Evolutionary conservation across 208 protist species (phyloP).

Genomic region (Phytomonas francai): DNA sequence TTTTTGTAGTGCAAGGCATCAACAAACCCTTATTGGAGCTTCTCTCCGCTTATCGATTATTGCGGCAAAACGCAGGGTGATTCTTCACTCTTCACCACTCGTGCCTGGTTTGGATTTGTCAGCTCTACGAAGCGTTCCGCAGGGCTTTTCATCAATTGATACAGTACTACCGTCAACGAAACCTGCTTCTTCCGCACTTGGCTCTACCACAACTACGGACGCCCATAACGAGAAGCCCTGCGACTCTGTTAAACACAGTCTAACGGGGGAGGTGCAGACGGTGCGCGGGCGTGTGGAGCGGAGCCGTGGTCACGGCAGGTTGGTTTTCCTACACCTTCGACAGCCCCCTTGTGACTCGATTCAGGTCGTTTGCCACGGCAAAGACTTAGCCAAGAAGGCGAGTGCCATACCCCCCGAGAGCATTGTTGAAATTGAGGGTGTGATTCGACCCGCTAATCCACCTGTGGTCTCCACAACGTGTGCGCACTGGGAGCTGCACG

Average conservation of each 20-base stretch:
- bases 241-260: background rate
- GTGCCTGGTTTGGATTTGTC: too few species aligned
- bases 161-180: too few species aligned
- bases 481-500: slow-evolving; percentile 49
- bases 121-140: too few species aligned
- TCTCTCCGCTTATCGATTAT: too few species aligned
- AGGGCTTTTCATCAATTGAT: too few species aligned
- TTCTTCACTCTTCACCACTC: too few species aligned
- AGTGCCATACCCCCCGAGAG: slow-evolving; percentile 52
- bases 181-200: too few species aligned
- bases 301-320: slow-evolving; percentile 36
- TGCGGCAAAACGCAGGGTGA: too few species aligned
- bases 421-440: slow-evolving; percentile 55
- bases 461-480: slow-evolving; percentile 48
- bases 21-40: too few species aligned
- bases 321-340: slow-evolving; percentile 68
- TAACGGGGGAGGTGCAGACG: slow-evolving; percentile 7
- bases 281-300: slow-evolving; percentile 59
- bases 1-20: too few species aligned
- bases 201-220: too few species aligned
- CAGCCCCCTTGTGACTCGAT: slow-evolving; percentile 56
- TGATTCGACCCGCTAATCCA: slow-evolving; percentile 19
- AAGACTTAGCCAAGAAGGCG: slow-evolving; percentile 20
- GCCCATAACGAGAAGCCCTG: background rate
- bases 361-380: slow-evolving; percentile 54